Base-by-base conservation (phyloP, 371 early-diverging fungal genomes). In the Nosema granulosis region DNA sequence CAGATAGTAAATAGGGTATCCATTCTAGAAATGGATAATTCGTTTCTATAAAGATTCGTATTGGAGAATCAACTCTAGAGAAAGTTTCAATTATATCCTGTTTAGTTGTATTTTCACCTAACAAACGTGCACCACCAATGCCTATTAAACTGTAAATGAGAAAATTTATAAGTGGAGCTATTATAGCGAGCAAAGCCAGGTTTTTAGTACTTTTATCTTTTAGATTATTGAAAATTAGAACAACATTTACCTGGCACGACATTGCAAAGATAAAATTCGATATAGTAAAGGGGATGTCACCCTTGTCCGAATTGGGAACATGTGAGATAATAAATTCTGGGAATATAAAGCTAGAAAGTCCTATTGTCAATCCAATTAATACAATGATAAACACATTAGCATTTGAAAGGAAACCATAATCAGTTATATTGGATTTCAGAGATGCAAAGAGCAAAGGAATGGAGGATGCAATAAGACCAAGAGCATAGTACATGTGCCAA, bases 241-340 rank as follows among this genome's bases (percentile, higher is more conserved):
- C 77, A 71, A 82, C 79, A 61, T 82, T 82, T 22, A 77, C 75
- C 43, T 82, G 83, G 77, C 83, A 82, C 6, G 75, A 74, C 71
- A 82, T 38, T 31, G 81, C 83, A 70, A 80, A 77, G n/a, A 82
- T 76, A 37, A 75, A 75, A 49, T 13, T 43, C n/a, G 75, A 75
- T 28, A 77, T 49, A 0, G 16, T 16, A 16, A 16, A 43, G 9
- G 16, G 16, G 43, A 16, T 9, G 43, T 9, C 43, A 16, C 9
- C 16, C 16, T 43, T 43, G 16, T 6, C 16, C 43, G 43, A 16
- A 43, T 43, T 43, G 43, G 43, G 6, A 43, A 43, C 16, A 43
- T 43, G 43, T 9, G 43, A 6, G 43, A 16, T 9, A 6, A 9
- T 43, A 43, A 43, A 43, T 9, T 43, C 43, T 6, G 16, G 9